phyloP scores from a whole-genome alignment of 1,284 basidiomycete species.

The Fomitiporia mediterranea region DNA sequence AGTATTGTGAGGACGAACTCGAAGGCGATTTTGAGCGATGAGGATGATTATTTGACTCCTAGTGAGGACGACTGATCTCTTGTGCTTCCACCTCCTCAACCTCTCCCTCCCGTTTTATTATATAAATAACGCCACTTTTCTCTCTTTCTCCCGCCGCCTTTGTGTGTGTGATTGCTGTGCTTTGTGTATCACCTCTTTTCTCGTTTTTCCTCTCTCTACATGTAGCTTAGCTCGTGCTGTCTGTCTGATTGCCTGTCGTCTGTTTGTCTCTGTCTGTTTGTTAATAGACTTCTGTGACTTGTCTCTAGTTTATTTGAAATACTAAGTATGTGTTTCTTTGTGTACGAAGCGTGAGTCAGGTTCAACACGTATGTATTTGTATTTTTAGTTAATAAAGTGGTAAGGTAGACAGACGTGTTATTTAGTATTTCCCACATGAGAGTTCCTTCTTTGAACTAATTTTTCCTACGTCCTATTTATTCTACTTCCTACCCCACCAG shows the following conservation, averaged over 20 bases:
- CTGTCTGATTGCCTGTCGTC: neutral
- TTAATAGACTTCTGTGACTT: too few relatives aligned
- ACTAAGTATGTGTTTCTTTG: too few relatives aligned
- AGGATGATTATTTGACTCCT: constrained; percentile 59
- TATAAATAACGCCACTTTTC: neutral
- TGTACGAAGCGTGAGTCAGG: too few relatives aligned
- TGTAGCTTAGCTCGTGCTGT: constrained; percentile 13
- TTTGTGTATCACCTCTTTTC: neutral
- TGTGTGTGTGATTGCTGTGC: too few relatives aligned
- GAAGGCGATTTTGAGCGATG: constrained; percentile 72
- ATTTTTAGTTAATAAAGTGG: too few relatives aligned
- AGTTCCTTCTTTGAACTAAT: too few relatives aligned
- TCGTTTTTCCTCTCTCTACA: neutral
- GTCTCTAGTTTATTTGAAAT: too few relatives aligned
- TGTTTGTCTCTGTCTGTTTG: neutral
- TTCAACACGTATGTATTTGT: neutral
- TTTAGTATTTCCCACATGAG: neutral
- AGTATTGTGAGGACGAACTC: constrained; percentile 44
- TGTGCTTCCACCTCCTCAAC: neutral
- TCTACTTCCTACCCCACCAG: constrained; percentile 47
- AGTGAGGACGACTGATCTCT: constrained; percentile 50
- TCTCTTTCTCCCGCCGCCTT: too few relatives aligned
- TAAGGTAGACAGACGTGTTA: too few relatives aligned
- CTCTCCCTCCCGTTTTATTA: too few relatives aligned
- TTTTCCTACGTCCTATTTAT: too few relatives aligned